phyloP scores from a whole-genome alignment of 768 basidiomycete species.

The Lactifluus piperatus region DNA sequence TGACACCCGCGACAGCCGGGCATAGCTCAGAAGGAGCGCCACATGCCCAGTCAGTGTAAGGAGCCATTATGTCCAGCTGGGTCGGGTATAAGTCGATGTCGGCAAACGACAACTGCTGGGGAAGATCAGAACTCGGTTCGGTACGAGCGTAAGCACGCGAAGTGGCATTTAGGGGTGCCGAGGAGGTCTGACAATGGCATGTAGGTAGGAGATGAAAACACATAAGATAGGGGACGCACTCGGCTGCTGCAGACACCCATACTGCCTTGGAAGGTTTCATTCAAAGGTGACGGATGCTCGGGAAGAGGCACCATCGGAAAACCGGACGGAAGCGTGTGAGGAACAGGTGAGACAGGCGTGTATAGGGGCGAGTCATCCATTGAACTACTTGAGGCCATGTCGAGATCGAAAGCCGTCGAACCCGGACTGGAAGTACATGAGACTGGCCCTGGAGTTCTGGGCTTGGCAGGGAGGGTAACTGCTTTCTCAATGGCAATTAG shows the following conservation, averaged over 20 bases:
- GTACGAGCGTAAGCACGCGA: conserved; percentile 7
- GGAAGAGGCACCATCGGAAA: conserved; percentile 8
- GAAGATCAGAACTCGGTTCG: background rate
- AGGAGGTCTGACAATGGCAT: background rate
- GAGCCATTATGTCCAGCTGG: conserved; percentile 4
- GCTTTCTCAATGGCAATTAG: conserved; percentile 2
- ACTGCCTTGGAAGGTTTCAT: background rate
- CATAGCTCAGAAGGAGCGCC: conserved; percentile 1
- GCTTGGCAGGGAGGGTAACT: background rate
- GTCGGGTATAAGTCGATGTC: conserved; percentile 11
- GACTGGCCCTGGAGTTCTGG: conserved; percentile 1
- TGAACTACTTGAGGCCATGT: conserved; percentile 13
- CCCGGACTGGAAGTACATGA: conserved; percentile 18
- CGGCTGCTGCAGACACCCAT: background rate
- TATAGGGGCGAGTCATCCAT: conserved; percentile 12
- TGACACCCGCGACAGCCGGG: background rate
- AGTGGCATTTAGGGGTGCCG: background rate
- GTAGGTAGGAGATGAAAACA: background rate
- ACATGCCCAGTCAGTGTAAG: conserved; percentile 8
- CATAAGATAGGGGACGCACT: background rate
- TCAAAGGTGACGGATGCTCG: background rate
- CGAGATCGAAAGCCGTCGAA: conserved; percentile 2
- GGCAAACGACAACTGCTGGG: conserved; percentile 11
- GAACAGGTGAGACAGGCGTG: conserved; percentile 3
- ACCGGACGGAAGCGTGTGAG: background rate